These are phyloP conservation scores for Achlya hypogyna DNA, from an alignment of 352 stramenopile genomes.

Conservation along the genomic window DNA sequence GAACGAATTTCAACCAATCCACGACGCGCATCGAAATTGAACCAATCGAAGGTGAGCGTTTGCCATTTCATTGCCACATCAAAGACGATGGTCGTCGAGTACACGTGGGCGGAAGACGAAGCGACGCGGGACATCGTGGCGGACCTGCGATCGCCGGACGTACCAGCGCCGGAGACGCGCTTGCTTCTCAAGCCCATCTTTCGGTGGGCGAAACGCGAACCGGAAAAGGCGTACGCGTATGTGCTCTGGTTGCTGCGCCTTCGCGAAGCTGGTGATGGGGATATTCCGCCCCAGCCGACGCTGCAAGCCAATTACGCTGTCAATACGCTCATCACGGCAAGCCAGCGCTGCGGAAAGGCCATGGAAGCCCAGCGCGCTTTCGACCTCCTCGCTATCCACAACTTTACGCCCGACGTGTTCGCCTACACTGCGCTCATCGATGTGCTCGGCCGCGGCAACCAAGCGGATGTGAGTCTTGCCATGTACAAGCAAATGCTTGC, in stretches of 20 bases:
- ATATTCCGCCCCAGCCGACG: slow-evolving; percentile 29
- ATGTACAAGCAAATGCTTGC: slow-evolving; percentile 55
- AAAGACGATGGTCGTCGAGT: not conserved
- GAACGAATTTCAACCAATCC: too few species aligned
- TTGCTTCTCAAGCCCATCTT: slow-evolving; percentile 61
- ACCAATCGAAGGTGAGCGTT: too few species aligned
- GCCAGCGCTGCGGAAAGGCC: slow-evolving; percentile 50
- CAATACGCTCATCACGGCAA: slow-evolving; percentile 71
- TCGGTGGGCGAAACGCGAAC: slow-evolving; percentile 37
- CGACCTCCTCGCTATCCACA: slow-evolving; percentile 32
- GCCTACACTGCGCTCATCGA: slow-evolving; percentile 78
- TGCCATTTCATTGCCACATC: too few species aligned
- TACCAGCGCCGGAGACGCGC: slow-evolving; percentile 36
- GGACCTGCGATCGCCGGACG: slow-evolving; percentile 26
- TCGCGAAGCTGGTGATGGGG: slow-evolving; percentile 32
- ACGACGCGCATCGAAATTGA: too few species aligned
- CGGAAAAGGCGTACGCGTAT: slow-evolving; percentile 58
- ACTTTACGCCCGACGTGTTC: slow-evolving; percentile 67
- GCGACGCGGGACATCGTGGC: slow-evolving; percentile 31
- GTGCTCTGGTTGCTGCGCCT: slow-evolving; percentile 62
- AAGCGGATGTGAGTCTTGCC: slow-evolving; percentile 25
- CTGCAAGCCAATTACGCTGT: slow-evolving; percentile 64
- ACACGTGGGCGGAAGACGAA: slow-evolving; percentile 32
- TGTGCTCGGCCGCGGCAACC: slow-evolving; percentile 40
- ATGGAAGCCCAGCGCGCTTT: slow-evolving; percentile 54